phyloP scores from a whole-genome alignment of 1,284 basidiomycete species.

The Leccinum pseudoinsigne region DNA sequence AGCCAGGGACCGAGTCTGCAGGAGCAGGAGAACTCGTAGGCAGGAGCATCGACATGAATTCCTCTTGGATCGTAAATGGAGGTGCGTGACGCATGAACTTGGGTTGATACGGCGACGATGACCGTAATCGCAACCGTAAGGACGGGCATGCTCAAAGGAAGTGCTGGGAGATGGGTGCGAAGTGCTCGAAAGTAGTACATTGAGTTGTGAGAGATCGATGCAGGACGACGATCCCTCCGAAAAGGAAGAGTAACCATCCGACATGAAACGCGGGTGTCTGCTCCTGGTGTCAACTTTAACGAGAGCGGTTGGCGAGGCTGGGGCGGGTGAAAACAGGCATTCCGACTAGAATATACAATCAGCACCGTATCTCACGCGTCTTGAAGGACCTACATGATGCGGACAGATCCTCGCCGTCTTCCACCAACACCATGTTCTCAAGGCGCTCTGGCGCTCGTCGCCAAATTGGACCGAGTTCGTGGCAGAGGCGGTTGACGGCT shows the following conservation, averaged over 20 bases:
- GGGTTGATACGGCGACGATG: slow-evolving; percentile 68
- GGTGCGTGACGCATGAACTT: slow-evolving; percentile 57
- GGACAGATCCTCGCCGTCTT: slow-evolving; percentile 61
- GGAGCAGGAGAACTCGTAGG: slow-evolving; percentile 24
- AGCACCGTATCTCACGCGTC: neutral
- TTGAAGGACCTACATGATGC: slow-evolving; percentile 47
- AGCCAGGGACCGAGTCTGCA: slow-evolving; percentile 2
- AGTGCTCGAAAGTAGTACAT: slow-evolving; percentile 52
- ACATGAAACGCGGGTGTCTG: slow-evolving; percentile 64
- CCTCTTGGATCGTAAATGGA: slow-evolving; percentile 77
- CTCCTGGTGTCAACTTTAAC: slow-evolving; percentile 57
- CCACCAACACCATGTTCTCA: slow-evolving; percentile 43
- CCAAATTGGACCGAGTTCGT: slow-evolving; percentile 58
- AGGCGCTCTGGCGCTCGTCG: slow-evolving; percentile 40
- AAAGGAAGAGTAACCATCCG: slow-evolving; percentile 59
- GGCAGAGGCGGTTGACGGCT: slow-evolving; percentile 62
- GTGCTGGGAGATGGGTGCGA: slow-evolving; percentile 37
- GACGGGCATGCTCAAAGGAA: slow-evolving; percentile 39
- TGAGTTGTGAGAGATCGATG: slow-evolving; percentile 67
- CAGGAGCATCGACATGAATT: slow-evolving; percentile 46
- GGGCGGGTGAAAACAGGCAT: slow-evolving; percentile 62
- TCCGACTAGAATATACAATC: slow-evolving; percentile 36
- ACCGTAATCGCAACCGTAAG: slow-evolving; percentile 63
- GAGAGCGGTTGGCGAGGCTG: slow-evolving; percentile 49
- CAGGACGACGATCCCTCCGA: slow-evolving; percentile 74